Evolutionary conservation across 139 green algal species (phyloP), one percentile per base, ranked within the genome.

Genomic region (Axilococcus clingmanii): DNA sequence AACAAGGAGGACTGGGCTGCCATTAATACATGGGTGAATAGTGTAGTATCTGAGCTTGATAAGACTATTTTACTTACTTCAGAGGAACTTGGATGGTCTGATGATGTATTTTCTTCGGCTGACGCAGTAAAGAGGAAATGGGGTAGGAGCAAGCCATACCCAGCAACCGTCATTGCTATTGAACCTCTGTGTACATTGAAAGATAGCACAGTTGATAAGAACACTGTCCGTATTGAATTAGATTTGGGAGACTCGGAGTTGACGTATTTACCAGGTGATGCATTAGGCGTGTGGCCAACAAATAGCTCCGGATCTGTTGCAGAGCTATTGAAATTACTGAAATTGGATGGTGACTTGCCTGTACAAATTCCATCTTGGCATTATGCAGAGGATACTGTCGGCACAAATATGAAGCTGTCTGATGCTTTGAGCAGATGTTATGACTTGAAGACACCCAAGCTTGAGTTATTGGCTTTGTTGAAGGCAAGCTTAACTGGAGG

Each of bases 1-100:
- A 78, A 94, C 59, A 72, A 69, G 35, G 86, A 94, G 68, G 85
- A 94, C 57, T 91, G 78, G 75, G 20, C 24, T 12, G 67, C 65
- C 11, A 71, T 94, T 24, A 67, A 92, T 8, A 42, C 24, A 3
- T 94, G 86, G 86, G 69, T 91, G 1, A 48, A 46, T 1, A 54
- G 25, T 5, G 66, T 77, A 11, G 17, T 83, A 3, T 28, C 31
- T 2, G 71, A 19, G 0, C 61, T 94, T 43, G 11, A 44, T 2
- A 38, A 9, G 7, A 46, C 76, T 24, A 12, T 17, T 5, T 72
- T 94, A 34, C 57, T 66, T 48, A 79, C 64, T 14, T 45, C 75
- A 16, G 63, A 36, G 1, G 51, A 87, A 28, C 49, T 72, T 31
- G 70, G 59, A 30, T 56, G 55, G 20, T 24, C 24, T 29, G 41